Evolutionary conservation across 768 basidiomycete genomes (phyloP).

Genomic region (Leccinellum rugosiceps): DNA sequence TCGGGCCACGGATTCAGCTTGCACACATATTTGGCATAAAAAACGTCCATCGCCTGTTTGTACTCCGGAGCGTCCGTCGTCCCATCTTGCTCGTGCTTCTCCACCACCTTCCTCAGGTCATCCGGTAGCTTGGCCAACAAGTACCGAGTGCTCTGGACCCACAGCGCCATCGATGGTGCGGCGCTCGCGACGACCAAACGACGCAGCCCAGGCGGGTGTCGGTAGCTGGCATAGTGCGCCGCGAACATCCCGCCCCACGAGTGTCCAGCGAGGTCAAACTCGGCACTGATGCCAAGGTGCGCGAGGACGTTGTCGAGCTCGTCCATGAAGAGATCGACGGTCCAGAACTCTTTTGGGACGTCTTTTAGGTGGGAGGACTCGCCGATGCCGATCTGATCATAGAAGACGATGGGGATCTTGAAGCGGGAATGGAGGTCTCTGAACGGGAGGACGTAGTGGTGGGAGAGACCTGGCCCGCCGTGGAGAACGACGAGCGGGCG

Average conservation of each 20-base stretch:
- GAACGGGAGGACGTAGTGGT: conserved; percentile 2
- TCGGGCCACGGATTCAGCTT: conserved; percentile 33
- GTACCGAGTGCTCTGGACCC: conserved; percentile 22
- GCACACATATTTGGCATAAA: conserved; percentile 36
- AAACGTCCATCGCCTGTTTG: conserved; percentile 24
- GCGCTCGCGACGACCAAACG: conserved; percentile 35
- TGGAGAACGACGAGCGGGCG: conserved; percentile 33
- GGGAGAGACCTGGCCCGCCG: too few relatives aligned
- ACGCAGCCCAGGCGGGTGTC: conserved; percentile 39
- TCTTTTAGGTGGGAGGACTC: conserved; percentile 11
- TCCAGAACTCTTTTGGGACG: conserved; percentile 41
- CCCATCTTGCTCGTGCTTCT: conserved; percentile 34
- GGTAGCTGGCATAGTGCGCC: conserved; percentile 36
- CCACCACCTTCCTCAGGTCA: conserved; percentile 26
- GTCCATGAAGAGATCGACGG: conserved; percentile 36
- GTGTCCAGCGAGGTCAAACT: conserved; percentile 42
- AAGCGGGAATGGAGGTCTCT: conserved; percentile 4
- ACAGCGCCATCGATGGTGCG: conserved; percentile 31
- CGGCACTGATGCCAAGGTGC: conserved; percentile 11
- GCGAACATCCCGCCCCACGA: conserved; percentile 60
- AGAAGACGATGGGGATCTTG: conserved; percentile 44
- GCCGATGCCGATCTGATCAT: conserved; percentile 11
- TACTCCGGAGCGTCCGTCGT: conserved; percentile 34
- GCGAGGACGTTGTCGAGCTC: conserved; percentile 36
- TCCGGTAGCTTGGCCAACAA: conserved; percentile 26